Evolutionary conservation across 306 rosid genomes (phyloP).

Genomic region (Phaseolus lunatus): DNA sequence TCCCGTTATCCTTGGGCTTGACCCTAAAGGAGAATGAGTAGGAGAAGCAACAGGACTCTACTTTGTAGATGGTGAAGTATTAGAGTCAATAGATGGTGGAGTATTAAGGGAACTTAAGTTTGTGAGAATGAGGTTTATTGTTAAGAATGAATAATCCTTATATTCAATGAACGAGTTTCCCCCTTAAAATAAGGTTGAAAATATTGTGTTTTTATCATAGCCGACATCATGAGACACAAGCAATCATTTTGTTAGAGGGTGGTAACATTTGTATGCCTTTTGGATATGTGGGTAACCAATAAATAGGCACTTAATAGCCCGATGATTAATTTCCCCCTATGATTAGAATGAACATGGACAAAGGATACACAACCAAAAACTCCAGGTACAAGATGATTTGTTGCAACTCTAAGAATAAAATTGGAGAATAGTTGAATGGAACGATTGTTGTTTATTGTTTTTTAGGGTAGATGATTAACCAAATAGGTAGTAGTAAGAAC

Average conservation of each 20-base stretch:
- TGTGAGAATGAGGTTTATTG: too few species aligned
- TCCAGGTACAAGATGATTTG: not conserved
- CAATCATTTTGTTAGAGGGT: not conserved
- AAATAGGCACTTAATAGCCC: not conserved
- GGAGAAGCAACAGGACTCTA: not conserved
- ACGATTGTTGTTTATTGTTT: not conserved
- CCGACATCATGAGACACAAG: too few species aligned
- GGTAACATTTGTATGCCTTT: not conserved
- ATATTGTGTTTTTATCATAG: too few species aligned
- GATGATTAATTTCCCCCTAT: not conserved
- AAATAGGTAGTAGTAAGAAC: not conserved
- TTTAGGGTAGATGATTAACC: not conserved
- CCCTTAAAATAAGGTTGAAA: too few species aligned
- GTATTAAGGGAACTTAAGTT: not conserved
- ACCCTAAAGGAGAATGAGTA: too few species aligned
- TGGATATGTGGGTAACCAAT: not conserved
- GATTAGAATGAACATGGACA: not conserved
- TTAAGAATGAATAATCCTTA: not conserved
- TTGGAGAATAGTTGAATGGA: not conserved
- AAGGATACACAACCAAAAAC: not conserved
- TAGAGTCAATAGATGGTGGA: not conserved
- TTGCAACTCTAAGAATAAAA: not conserved
- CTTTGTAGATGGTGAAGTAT: too few species aligned
- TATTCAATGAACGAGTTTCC: too few species aligned
- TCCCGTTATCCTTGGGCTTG: not conserved